These are phyloP conservation scores for Fusarium aywerte DNA, from an alignment of 2,329 filamentous ascomycete genomes.

Conservation along the genomic window DNA sequence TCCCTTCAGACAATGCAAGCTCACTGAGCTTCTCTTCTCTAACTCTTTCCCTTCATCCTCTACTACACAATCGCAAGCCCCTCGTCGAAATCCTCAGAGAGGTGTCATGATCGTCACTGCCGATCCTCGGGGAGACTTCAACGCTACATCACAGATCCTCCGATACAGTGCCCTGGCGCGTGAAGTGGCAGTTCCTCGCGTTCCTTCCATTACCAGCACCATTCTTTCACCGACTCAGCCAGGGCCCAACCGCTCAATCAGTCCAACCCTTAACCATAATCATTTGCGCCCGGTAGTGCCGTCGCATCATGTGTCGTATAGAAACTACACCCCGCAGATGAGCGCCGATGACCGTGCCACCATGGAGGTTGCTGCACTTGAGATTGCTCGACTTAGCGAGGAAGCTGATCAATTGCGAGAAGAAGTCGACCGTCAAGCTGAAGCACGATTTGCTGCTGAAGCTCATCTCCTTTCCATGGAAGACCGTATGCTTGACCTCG, in stretches of 20 bases:
- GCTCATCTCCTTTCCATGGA: conserved; percentile 77
- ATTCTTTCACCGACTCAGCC: conserved; percentile 60
- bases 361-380: conserved; percentile 82
- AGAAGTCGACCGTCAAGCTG: conserved; percentile 69
- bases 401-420: conserved; percentile 80
- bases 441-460: conserved; percentile 77
- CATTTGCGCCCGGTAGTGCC: conserved; percentile 56
- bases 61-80: conserved; percentile 50
- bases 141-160: conserved; percentile 94
- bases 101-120: conserved; percentile 97
- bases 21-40: conserved; percentile 87
- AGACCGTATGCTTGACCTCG: conserved; percentile 72
- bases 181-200: conserved; percentile 90
- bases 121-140: conserved; percentile 92
- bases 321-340: conserved; percentile 55
- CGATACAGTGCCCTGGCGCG: conserved; percentile 92
- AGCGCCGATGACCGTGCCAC: conserved; percentile 70
- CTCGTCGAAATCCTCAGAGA: conserved; percentile 78
- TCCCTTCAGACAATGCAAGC: conserved; percentile 84
- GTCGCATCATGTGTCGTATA: conserved; percentile 50
- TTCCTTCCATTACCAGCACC: conserved; percentile 82
- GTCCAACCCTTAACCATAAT: conserved; percentile 52
- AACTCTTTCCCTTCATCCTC: conserved; percentile 80
- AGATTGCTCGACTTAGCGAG: conserved; percentile 77
- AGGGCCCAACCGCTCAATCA: conserved; percentile 42